phyloP scores from a whole-genome alignment of 192 early-diverging fungal species.

The Irineochytrium annulatum region DNA sequence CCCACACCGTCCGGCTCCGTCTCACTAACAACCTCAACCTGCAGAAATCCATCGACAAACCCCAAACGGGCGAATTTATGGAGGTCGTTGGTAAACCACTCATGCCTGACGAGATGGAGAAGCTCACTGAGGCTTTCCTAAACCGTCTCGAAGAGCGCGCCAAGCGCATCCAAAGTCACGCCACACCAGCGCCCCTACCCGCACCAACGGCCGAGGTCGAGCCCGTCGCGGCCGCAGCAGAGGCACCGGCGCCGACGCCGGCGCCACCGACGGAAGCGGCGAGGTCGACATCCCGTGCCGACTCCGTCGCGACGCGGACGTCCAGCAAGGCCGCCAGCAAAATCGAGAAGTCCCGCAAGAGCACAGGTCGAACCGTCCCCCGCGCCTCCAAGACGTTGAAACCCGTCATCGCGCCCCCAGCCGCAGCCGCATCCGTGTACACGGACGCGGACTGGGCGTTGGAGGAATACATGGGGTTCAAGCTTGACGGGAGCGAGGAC shows the following conservation, averaged over 20 bases:
- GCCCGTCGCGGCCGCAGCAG: neutral
- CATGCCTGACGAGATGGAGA: conserved; percentile 6
- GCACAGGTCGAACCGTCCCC: too few relatives aligned
- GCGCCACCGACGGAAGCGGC: conserved; percentile 1
- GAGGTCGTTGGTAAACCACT: conserved; percentile 33
- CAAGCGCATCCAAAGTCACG: neutral
- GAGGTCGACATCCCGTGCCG: too few relatives aligned
- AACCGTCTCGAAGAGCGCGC: conserved; percentile 19
- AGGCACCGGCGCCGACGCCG: neutral
- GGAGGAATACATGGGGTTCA: too few relatives aligned
- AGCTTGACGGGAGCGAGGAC: too few relatives aligned
- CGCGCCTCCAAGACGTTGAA: too few relatives aligned
- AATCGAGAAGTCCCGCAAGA: too few relatives aligned
- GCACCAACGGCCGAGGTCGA: neutral
- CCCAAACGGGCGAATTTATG: conserved; percentile 30
- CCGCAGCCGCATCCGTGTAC: too few relatives aligned
- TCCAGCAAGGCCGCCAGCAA: too few relatives aligned
- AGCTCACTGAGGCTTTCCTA: conserved; percentile 25
- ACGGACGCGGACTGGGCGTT: too few relatives aligned
- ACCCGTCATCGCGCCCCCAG: too few relatives aligned
- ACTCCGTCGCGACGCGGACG: neutral
- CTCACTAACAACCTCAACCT: too few relatives aligned
- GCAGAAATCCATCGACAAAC: conserved; percentile 10
- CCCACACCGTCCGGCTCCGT: neutral
- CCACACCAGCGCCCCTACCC: neutral